phyloP scores from a whole-genome alignment of 306 rosid genomes.

The Astragalus membranaceus region DNA sequence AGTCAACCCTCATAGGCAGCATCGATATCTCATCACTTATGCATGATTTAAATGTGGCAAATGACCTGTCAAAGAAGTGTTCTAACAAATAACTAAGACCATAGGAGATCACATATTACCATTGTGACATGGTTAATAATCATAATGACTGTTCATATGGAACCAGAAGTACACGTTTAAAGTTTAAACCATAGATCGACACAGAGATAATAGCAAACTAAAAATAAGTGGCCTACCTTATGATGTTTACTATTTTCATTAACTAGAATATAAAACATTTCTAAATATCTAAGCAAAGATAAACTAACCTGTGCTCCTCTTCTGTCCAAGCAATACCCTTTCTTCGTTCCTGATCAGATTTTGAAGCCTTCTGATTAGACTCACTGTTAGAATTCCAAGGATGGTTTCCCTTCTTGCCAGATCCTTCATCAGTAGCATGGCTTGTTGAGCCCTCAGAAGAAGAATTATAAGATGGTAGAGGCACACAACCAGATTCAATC shows the following conservation, averaged over 20 bases:
- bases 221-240: conserved; percentile 15
- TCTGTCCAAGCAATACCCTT: conserved; percentile 97
- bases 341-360: conserved; percentile 80
- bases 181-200: not conserved
- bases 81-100: not conserved
- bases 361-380: conserved; percentile 64
- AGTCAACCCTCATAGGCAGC: not conserved
- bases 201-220: not conserved
- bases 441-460: conserved; percentile 63
- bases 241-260: conserved; percentile 2
- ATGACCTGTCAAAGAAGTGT: not conserved
- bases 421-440: conserved; percentile 62
- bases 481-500: conserved; percentile 84
- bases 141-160: not conserved
- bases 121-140: not conserved
- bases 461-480: conserved; percentile 68
- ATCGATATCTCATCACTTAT: not conserved
- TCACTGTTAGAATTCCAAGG: conserved; percentile 44
- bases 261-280: not conserved
- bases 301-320: conserved; percentile 80
- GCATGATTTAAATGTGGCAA: not conserved
- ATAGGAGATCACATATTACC: not conserved
- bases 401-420: conserved; percentile 46
- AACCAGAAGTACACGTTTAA: not conserved
- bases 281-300: not conserved